Percentiles rank a stretch among this genome's conserved stretches.
These are phyloP conservation scores for Viola pubescens DNA, from an alignment of 441 rosid species.

Conservation along the genomic window DNA sequence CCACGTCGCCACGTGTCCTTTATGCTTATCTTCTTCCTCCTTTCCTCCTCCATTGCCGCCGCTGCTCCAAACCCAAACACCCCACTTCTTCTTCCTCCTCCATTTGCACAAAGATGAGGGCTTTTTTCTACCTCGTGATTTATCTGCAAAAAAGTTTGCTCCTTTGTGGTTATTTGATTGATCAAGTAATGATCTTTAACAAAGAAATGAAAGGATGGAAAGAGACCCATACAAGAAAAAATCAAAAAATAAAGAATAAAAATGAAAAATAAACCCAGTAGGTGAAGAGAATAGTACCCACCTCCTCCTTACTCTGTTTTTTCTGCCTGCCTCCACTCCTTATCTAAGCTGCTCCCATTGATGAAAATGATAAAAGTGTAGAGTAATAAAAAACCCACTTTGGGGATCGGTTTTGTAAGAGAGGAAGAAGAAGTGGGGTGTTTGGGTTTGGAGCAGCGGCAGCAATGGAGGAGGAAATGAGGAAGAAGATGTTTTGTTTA, in stretches of 20 bases:
- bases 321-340: constrained; percentile 23
- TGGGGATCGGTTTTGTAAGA: no score
- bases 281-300: no score
- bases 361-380: constrained; percentile 8
- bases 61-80: no score
- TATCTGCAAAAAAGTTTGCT: constrained; percentile 18
- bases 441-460: no score
- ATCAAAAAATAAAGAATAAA: neutral
- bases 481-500: no score
- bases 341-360: constrained; percentile 35
- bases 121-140: constrained; percentile 18
- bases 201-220: constrained; percentile 11
- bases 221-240: constrained; percentile 11
- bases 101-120: constrained; percentile 18
- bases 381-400: constrained; percentile 1
- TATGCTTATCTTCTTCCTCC: no score
- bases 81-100: no score
- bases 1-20: no score
- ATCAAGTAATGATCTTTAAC: constrained; percentile 12
- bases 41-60: no score
- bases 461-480: no score
- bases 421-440: no score
- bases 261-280: neutral
- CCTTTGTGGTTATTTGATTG: neutral
- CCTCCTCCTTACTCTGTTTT: no score